A percentile compares a stretch with the other conserved stretches of the same genome.
Conservation (phyloP, 441 rosid genomes). For the Croton setiger region DNA sequence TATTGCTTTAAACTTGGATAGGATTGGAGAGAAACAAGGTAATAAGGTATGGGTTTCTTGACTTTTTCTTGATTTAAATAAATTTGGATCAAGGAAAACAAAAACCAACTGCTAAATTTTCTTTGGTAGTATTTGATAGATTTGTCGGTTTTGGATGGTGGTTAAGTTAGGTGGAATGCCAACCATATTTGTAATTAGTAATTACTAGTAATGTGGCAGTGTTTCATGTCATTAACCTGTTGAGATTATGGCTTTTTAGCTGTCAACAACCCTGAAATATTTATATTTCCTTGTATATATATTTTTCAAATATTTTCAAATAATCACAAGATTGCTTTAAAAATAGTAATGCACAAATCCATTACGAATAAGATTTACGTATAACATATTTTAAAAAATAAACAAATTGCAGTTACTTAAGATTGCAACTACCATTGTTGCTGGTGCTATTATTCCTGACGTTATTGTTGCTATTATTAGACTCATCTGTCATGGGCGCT, state of each 20-base stretch:
- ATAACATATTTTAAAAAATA: no score
- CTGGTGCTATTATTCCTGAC: background rate
- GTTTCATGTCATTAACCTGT: background rate
- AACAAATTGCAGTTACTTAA: background rate
- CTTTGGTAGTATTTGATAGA: background rate
- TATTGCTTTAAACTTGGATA: conserved; percentile 31
- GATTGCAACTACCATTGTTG: background rate
- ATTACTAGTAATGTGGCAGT: background rate
- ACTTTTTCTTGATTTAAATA: conserved; percentile 35
- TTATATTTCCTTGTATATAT: background rate
- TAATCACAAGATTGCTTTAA: no score
- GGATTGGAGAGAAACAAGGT: conserved; percentile 55
- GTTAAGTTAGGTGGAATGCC: conserved; percentile 13
- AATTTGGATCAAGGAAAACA: background rate
- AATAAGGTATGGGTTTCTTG: conserved; percentile 38
- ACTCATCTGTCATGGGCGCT: background rate
- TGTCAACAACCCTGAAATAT: background rate
- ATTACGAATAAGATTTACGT: no score
- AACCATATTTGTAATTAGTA: conserved; percentile 1
- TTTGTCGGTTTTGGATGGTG: background rate
- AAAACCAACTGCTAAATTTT: conserved; percentile 1
- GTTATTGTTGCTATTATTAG: background rate
- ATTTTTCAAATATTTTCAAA: background rate
- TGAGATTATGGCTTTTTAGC: conserved; percentile 8
- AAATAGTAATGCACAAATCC: no score